A percentile compares a stretch with the other conserved stretches of the same genome.
phyloP scores from a whole-genome alignment of 495 filamentous ascomycete genomes.

The Penicillium angulare region DNA sequence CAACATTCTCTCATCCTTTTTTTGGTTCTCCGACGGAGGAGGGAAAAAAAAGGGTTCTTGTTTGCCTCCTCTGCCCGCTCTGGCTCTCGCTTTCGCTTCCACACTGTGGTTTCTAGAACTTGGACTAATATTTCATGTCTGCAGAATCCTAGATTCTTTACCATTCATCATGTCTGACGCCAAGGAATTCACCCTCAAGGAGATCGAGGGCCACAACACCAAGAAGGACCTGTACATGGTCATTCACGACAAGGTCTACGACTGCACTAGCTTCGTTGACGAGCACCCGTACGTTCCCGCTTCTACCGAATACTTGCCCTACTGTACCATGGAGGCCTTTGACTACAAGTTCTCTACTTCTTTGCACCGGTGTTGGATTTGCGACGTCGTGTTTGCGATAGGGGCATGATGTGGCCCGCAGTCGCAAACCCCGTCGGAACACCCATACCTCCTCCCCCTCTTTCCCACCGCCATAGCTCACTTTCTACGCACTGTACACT shows the following conservation, averaged over 20 bases:
- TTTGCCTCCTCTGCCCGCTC: neutral
- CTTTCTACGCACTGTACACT: neutral
- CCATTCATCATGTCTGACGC: constrained; percentile 57
- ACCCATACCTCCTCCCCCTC: constrained; percentile 7
- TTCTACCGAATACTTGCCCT: neutral
- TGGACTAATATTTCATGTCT: too few species aligned
- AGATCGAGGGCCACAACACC: constrained; percentile 81
- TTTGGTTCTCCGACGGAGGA: neutral
- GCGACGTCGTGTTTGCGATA: neutral
- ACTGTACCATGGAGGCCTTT: too few species aligned
- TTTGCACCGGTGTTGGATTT: too few species aligned
- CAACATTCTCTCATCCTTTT: neutral
- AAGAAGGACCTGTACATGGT: constrained; percentile 96
- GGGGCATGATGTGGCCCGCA: too few species aligned
- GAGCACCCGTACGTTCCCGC: constrained; percentile 91
- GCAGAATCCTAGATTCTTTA: neutral
- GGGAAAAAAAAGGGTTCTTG: neutral
- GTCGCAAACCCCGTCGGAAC: too few species aligned
- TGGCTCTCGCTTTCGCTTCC: neutral
- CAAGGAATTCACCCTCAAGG: constrained; percentile 77
- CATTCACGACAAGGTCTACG: constrained; percentile 96
- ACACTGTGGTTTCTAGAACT: too few species aligned
- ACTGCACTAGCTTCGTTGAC: constrained; percentile 82
- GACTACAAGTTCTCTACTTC: too few species aligned
- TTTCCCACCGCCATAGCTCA: neutral